Evolutionary conservation across 768 basidiomycete species (phyloP).

Genomic region (Fibroporia radiculosa): DNA sequence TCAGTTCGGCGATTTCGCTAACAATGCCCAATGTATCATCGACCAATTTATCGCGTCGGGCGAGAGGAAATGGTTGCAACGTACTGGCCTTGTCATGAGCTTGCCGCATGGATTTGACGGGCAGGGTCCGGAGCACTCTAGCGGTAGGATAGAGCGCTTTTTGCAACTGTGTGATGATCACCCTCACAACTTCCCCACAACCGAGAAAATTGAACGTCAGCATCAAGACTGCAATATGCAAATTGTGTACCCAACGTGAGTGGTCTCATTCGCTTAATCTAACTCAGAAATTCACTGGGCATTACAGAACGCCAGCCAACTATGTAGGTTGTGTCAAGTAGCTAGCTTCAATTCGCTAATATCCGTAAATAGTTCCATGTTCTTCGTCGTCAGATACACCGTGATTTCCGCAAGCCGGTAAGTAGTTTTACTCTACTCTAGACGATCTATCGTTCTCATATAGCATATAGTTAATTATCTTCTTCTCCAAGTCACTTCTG

Average conservation of each 20-base stretch:
- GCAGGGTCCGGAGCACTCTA: constrained; percentile 97
- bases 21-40: constrained; percentile 96
- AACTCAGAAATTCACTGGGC: neutral
- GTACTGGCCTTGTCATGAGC: constrained; percentile 82
- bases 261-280: constrained; percentile 9
- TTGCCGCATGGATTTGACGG: constrained; percentile 97
- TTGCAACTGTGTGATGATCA: constrained; percentile 97
- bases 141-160: constrained; percentile 92
- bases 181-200: constrained; percentile 81
- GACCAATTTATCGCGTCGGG: constrained; percentile 98
- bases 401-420: constrained; percentile 97
- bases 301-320: constrained; percentile 82
- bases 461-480: constrained; percentile 62
- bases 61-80: constrained; percentile 96
- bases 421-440: constrained; percentile 13
- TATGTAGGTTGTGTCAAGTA: constrained; percentile 43
- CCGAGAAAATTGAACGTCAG: constrained; percentile 86
- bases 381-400: constrained; percentile 91
- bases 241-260: constrained; percentile 92
- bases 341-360: neutral
- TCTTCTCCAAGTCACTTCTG: constrained; percentile 96
- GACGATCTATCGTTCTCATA: neutral
- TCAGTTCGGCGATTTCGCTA: constrained; percentile 97
- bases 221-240: constrained; percentile 99
- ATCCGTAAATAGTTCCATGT: constrained; percentile 70